Percentiles rank a stretch among this genome's conserved stretches.
These are phyloP conservation scores for Aspergillus sp. DNA, from an alignment of 2,329 filamentous ascomycete genomes.

Conservation along the genomic window DNA sequence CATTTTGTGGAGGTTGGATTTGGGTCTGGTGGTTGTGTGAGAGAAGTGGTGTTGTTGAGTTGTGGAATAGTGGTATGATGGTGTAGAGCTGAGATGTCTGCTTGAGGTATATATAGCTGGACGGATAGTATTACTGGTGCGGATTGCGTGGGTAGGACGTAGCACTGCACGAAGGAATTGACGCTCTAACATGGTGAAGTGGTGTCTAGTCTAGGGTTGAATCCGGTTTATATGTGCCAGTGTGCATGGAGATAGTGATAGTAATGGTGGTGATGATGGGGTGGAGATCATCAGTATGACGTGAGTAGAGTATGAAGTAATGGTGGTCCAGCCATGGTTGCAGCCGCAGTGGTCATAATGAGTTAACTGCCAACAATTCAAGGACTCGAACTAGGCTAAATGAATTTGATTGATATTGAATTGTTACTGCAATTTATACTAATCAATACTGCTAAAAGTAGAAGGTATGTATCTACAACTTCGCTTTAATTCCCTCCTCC, in stretches of 20 bases:
- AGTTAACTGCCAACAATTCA: no score
- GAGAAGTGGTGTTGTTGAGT: neutral
- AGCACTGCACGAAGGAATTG: neutral
- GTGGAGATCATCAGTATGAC: slow-evolving; percentile 17
- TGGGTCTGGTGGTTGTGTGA: neutral
- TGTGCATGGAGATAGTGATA: no score
- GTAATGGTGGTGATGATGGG: neutral
- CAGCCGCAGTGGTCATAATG: neutral
- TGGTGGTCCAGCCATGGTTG: slow-evolving; percentile 4
- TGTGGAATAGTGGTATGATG: neutral
- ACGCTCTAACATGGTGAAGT: neutral
- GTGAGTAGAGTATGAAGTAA: slow-evolving; percentile 9
- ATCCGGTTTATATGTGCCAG: neutral
- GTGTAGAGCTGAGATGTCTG: neutral
- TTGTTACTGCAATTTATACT: no score
- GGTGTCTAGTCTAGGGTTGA: neutral
- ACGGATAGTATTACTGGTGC: neutral
- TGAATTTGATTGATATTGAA: no score
- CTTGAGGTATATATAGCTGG: neutral
- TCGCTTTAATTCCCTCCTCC: slow-evolving; percentile 43
- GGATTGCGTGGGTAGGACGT: neutral
- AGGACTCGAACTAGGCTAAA: no score
- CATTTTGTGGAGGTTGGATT: slow-evolving; percentile 18
- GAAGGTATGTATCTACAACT: slow-evolving; percentile 37
- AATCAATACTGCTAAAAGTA: neutral